Conservation (phyloP, 257 asterid genomes). For the Ophiorrhiza pumila region DNA sequence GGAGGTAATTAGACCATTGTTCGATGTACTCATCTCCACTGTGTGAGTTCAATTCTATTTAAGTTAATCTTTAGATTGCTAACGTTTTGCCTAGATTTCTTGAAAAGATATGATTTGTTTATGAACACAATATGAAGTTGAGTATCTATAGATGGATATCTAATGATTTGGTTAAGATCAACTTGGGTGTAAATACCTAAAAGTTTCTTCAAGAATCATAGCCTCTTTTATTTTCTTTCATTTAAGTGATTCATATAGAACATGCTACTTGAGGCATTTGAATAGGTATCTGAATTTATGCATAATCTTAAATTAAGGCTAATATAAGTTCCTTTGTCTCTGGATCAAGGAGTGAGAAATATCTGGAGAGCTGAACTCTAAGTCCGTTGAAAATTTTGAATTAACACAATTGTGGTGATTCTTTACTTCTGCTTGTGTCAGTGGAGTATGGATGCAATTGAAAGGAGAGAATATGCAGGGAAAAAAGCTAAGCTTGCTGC, state of each 20-base stretch:
- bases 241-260: not conserved
- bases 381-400: no score
- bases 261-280: not conserved
- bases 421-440: slow-evolving; percentile 34
- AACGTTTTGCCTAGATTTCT: not conserved
- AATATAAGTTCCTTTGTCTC: slow-evolving; percentile 2
- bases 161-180: no score
- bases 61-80: not conserved
- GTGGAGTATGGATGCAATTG: slow-evolving; percentile 87
- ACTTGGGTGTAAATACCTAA: no score
- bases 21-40: not conserved
- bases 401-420: not conserved
- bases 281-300: no score
- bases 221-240: not conserved
- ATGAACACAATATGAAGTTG: no score
- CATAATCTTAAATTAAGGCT: no score
- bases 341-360: not conserved
- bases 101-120: not conserved
- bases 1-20: slow-evolving; percentile 47
- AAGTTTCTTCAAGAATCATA: no score
- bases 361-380: not conserved
- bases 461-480: slow-evolving; percentile 85
- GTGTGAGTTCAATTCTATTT: not conserved
- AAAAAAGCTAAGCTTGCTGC: slow-evolving; percentile 98
- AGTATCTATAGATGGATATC: no score